Conservation (phyloP, 2,329 filamentous ascomycete species). For the Pseudocercospora crystallina region DNA sequence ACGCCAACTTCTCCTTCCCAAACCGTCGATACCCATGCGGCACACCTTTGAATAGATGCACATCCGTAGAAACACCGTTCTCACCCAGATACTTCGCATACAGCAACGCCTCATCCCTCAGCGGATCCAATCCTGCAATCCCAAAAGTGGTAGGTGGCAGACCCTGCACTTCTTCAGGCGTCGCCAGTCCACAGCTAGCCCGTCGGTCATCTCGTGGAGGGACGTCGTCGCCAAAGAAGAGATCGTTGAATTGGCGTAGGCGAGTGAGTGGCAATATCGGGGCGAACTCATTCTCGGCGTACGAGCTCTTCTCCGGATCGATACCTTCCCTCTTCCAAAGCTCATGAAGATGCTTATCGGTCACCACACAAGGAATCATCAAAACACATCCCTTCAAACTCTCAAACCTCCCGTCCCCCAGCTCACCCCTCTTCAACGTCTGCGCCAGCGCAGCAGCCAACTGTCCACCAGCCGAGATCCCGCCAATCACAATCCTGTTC, state of each 20-base stretch:
- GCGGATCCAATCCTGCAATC: slow-evolving; percentile 48
- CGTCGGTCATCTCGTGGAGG: slow-evolving; percentile 35
- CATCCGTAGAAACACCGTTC: slow-evolving; percentile 51
- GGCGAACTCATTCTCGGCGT: slow-evolving; percentile 48
- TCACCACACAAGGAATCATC: slow-evolving; percentile 52
- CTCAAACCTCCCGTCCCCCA: background rate
- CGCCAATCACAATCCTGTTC: slow-evolving; percentile 46
- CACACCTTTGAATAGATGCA: slow-evolving; percentile 52
- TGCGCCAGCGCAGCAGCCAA: slow-evolving; percentile 45
- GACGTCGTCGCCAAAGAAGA: slow-evolving; percentile 4
- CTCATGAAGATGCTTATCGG: slow-evolving; percentile 36
- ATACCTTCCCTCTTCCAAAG: slow-evolving; percentile 12
- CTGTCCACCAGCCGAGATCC: slow-evolving; percentile 51
- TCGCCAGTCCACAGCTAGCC: slow-evolving; percentile 42
- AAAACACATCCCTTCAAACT: slow-evolving; percentile 52
- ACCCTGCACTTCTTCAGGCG: slow-evolving; percentile 38
- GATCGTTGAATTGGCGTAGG: slow-evolving; percentile 33
- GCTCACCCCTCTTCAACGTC: slow-evolving; percentile 37
- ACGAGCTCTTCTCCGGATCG: slow-evolving; percentile 45
- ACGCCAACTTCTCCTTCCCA: slow-evolving; percentile 39
- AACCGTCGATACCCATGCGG: slow-evolving; percentile 56
- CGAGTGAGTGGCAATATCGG: slow-evolving; percentile 49
- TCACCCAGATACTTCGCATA: slow-evolving; percentile 47
- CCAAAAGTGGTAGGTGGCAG: slow-evolving; percentile 49
- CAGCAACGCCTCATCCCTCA: slow-evolving; percentile 52